Evolutionary conservation across 768 basidiomycete species (phyloP).

Genomic region (Russula vinacea): DNA sequence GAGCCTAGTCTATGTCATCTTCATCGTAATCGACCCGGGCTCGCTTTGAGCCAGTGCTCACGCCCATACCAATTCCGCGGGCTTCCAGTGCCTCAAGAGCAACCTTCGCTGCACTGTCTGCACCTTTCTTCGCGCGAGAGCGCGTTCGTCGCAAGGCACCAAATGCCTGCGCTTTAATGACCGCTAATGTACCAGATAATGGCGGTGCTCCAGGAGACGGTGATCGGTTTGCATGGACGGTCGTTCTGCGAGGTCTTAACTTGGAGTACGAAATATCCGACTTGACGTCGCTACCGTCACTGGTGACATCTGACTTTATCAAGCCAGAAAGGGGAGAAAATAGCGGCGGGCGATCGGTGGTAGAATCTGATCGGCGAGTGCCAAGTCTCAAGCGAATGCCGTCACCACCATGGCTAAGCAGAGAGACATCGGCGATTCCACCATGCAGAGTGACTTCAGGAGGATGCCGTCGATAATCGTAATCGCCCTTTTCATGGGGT

Average conservation of each 20-base stretch:
- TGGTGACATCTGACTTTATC: conserved; percentile 51
- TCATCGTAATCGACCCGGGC: conserved; percentile 54
- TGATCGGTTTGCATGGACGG: conserved; percentile 38
- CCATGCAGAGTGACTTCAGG: conserved; percentile 70
- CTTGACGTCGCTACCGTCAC: conserved; percentile 44
- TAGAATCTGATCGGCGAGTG: conserved; percentile 47
- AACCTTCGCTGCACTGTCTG: conserved; percentile 69
- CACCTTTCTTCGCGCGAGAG: conserved; percentile 64
- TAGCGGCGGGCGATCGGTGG: conserved; percentile 47
- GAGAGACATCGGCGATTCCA: conserved; percentile 68
- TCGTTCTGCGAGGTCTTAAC: conserved; percentile 30
- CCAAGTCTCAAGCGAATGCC: conserved; percentile 60
- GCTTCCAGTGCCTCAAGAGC: conserved; percentile 81
- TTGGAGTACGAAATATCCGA: conserved; percentile 41
- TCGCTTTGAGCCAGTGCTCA: conserved; percentile 41
- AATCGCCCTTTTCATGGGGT: conserved; percentile 57
- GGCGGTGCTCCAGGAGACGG: conserved; percentile 47
- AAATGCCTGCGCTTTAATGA: conserved; percentile 89
- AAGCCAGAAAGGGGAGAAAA: conserved; percentile 49
- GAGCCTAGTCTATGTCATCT: conserved; percentile 35
- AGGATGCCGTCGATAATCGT: conserved; percentile 60
- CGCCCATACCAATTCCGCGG: conserved; percentile 60
- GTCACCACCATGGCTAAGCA: conserved; percentile 50
- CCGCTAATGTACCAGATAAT: conserved; percentile 78
- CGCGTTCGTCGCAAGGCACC: conserved; percentile 79